phyloP scores from a whole-genome alignment of 2,329 filamentous ascomycete genomes.

The Thelonectria discophora region DNA sequence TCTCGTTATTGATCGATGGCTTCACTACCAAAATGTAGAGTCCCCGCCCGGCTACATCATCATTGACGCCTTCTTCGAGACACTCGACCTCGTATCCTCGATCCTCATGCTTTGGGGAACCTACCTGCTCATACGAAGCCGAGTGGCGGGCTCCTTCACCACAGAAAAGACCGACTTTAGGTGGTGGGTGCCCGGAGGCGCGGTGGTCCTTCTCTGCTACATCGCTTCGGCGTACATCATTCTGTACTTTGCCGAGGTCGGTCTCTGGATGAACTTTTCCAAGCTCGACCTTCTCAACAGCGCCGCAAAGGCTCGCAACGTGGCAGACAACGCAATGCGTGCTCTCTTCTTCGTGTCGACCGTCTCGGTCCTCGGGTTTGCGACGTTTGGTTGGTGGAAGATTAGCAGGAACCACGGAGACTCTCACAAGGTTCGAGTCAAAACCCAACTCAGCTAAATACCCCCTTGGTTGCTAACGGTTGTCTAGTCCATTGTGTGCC shows the following conservation, averaged over 20 bases:
- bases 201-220: background rate
- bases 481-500: background rate
- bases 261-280: background rate
- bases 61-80: background rate
- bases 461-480: background rate
- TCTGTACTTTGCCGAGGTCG: background rate
- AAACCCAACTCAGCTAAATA: too few relatives aligned
- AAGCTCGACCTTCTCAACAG: background rate
- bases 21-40: background rate
- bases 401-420: background rate
- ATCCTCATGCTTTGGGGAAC: constrained; percentile 9
- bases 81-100: background rate
- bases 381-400: background rate
- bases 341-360: background rate
- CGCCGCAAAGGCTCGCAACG: background rate
- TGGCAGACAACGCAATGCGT: background rate
- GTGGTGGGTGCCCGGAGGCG: background rate
- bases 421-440: background rate
- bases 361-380: background rate
- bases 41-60: background rate
- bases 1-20: constrained; percentile 1
- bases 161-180: background rate
- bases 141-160: background rate
- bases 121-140: background rate
- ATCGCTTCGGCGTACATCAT: background rate